phyloP scores from a whole-genome alignment of 2,329 filamentous ascomycete genomes.

The Ceratocystiopsis brevicomis region DNA sequence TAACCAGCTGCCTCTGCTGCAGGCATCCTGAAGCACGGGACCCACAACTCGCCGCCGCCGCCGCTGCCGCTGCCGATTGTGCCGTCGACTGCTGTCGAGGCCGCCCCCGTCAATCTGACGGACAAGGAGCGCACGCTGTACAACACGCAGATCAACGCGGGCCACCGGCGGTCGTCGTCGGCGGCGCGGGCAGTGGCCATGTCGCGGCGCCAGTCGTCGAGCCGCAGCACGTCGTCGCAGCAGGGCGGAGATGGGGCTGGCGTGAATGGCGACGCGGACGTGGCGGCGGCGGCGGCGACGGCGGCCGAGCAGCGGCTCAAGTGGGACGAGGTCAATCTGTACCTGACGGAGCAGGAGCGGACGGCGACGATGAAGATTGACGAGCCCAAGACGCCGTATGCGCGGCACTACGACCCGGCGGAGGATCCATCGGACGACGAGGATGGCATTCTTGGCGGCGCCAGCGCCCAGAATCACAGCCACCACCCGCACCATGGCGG shows the following conservation, averaged over 20 bases:
- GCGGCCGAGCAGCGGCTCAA: slow-evolving; percentile 53
- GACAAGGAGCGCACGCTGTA: slow-evolving; percentile 82
- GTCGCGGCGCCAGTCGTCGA: slow-evolving; percentile 52
- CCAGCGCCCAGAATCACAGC: slow-evolving; percentile 30
- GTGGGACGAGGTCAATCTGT: slow-evolving; percentile 97
- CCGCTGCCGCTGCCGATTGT: too few relatives aligned
- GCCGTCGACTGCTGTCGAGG: too few relatives aligned
- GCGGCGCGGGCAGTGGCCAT: slow-evolving; percentile 44
- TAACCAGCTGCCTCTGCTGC: too few relatives aligned
- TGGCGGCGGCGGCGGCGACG: slow-evolving; percentile 28
- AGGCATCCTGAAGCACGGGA: too few relatives aligned
- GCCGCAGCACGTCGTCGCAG: slow-evolving; percentile 24
- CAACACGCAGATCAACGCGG: slow-evolving; percentile 89
- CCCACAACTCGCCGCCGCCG: too few relatives aligned
- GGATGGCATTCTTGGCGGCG: slow-evolving; percentile 37
- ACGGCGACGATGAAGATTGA: slow-evolving; percentile 97
- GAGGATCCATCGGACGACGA: slow-evolving; percentile 77
- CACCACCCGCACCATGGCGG: slow-evolving; percentile 15
- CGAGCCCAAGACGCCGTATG: slow-evolving; percentile 95
- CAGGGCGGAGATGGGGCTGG: slow-evolving; percentile 20
- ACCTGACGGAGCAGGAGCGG: slow-evolving; percentile 90
- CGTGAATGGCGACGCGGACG: slow-evolving; percentile 27
- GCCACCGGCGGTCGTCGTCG: slow-evolving; percentile 68
- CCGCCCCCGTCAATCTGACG: slow-evolving; percentile 23
- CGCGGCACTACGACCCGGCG: slow-evolving; percentile 71